Percentiles rank a stretch among this genome's conserved stretches.
phyloP scores from a whole-genome alignment of 768 basidiomycete genomes.

The Podaxis sp. region DNA sequence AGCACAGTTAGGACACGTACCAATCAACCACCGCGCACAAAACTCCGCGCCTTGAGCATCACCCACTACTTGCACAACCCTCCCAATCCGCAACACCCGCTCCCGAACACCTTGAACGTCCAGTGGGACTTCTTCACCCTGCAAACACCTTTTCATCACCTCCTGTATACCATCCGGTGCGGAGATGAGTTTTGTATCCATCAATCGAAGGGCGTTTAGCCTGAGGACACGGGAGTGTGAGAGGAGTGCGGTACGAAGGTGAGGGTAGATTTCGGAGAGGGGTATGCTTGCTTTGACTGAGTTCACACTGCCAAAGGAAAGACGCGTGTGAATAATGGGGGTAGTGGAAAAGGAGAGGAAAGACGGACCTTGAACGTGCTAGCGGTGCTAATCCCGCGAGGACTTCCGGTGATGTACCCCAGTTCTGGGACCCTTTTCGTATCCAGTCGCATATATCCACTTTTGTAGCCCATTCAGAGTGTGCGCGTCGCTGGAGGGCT shows the following conservation, averaged over 20 bases:
- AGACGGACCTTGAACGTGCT: constrained; percentile 43
- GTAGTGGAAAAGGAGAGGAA: neutral
- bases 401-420: constrained; percentile 59
- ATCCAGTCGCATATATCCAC: constrained; percentile 55
- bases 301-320: neutral
- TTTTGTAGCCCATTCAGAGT: constrained; percentile 44
- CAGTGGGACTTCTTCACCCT: constrained; percentile 79
- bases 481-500: constrained; percentile 44
- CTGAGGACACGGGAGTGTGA: constrained; percentile 75
- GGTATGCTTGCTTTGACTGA: constrained; percentile 20
- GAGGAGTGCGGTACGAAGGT: constrained; percentile 54
- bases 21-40: constrained; percentile 70
- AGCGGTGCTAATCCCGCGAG: constrained; percentile 55
- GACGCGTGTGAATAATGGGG: neutral
- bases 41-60: constrained; percentile 62
- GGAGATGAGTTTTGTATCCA: constrained; percentile 52
- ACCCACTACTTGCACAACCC: constrained; percentile 63
- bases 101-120: constrained; percentile 84
- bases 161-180: constrained; percentile 45
- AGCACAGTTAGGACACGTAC: constrained; percentile 35
- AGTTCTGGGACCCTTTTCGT: constrained; percentile 41
- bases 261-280: constrained; percentile 51
- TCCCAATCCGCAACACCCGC: constrained; percentile 73
- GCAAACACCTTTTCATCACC: constrained; percentile 64
- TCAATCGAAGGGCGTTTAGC: constrained; percentile 60